phyloP scores from a whole-genome alignment of 441 rosid species.

The Populus hybrid region DNA sequence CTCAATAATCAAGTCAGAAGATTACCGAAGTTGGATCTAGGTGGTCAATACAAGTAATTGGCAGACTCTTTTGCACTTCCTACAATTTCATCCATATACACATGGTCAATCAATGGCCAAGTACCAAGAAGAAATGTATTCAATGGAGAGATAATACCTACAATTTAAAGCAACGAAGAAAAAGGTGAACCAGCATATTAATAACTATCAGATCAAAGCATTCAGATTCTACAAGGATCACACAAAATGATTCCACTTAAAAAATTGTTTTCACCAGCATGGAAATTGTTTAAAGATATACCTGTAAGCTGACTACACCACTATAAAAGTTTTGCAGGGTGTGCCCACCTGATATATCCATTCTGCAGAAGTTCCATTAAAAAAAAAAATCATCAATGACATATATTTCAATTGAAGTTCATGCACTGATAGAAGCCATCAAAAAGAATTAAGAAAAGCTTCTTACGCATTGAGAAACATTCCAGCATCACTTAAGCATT shows the following conservation, averaged over 20 bases:
- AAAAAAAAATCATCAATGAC: neutral
- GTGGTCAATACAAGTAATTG: slow-evolving; percentile 47
- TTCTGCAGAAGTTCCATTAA: slow-evolving; percentile 34
- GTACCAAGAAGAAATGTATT: neutral
- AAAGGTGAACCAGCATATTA: neutral
- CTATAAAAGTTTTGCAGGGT: slow-evolving; percentile 55
- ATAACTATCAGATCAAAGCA: neutral
- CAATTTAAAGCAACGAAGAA: neutral
- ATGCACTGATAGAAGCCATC: neutral
- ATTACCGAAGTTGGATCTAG: slow-evolving; percentile 70
- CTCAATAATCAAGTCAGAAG: slow-evolving; percentile 14
- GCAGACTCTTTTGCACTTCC: slow-evolving; percentile 51
- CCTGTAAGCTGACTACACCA: slow-evolving; percentile 80
- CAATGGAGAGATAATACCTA: neutral
- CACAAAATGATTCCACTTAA: too few species aligned
- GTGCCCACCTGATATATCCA: slow-evolving; percentile 75
- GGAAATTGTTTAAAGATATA: slow-evolving; percentile 6
- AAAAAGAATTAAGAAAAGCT: slow-evolving; percentile 4
- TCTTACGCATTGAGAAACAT: slow-evolving; percentile 81
- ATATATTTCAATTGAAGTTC: neutral
- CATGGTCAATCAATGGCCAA: neutral
- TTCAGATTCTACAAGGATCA: neutral
- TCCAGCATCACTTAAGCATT: slow-evolving; percentile 94
- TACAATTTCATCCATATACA: slow-evolving; percentile 20
- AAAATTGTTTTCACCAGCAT: neutral